Base-by-base conservation (phyloP, 371 early-diverging fungal genomes). In the Mortierella sp. region DNA sequence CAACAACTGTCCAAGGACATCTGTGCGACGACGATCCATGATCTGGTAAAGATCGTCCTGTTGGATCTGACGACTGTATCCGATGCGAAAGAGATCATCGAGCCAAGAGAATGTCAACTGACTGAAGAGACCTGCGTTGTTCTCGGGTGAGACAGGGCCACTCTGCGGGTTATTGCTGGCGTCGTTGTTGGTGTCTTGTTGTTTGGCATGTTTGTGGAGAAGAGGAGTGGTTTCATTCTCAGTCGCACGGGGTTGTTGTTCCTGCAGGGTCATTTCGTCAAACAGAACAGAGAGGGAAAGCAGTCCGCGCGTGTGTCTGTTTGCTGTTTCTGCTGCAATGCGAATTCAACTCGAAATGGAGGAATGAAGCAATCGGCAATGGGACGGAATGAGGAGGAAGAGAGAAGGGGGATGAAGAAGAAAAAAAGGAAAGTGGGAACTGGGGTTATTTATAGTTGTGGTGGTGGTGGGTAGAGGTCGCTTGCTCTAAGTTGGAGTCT, bases 41-140 rank as follows among this genome's bases (percentile, higher is more conserved):
- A 88, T 68, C 31, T 74, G 75, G 57, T 86, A 88, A 34, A 88
- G 77, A 60, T 88, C 88, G 14, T 88, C 84, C 72, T 86, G 77
- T 54, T 86, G 84, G 42, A 88, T 57, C 28, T 83, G 88, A 26
- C 87, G 86, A 52, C 77, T 58, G 68, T 79, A 83, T 21, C 88
- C 88, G 26, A 60, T 70, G 19, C 52, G 54, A 72, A 81, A 73
- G 44, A 88, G 47, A 3, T 38, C 72, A 45, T 73, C 80, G 13
- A 80, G 44, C 88, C 88, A 88, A 70, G 78, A 72, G 31, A 86
- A 55, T 0, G 79, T 80, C n/a, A 73, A n/a, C 21, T 31, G 73
- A 16, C 79, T 80, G 48, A 81, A 24, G 7, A 78, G 21, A 70
- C 79, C 81, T 13, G 87, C 83, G 1, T 73, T 54, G 21, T 48